Evolutionary conservation across 2,329 filamentous ascomycete species (phyloP), one percentile per base, ranked within the genome.

Genomic region (Scytalidium sp.): DNA sequence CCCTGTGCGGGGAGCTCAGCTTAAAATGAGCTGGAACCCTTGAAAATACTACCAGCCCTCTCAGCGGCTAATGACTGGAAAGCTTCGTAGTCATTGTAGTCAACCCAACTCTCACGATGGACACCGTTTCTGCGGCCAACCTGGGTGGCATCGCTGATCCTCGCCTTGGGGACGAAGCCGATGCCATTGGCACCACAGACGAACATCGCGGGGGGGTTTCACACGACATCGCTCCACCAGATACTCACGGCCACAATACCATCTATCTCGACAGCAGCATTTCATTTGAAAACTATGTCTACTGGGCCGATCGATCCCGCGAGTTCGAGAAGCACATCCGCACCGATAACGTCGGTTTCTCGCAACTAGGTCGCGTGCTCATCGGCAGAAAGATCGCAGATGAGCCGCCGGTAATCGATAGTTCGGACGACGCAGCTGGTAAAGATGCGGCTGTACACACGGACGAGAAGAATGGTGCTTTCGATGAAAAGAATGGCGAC

Each of bases 251-350:
- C 19, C 45, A 47, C 45, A 47, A 47, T 22, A 47, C 45, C 36
- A 47, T 47, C 19, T 47, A 47, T 19, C 45, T 47, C 45, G 45
- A 47, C 19, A 42, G 36, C 45, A 41, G 32, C 21, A 47, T 47
- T 32, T 41, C 46, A 15, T 52, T 49, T 23, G 50, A 53, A 22
- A 44, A 53, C 21, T 53, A 53, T 27, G 19, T 45, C 10, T 50
- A 50, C 41, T 53, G 43, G 29, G 51, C 51, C n/a, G 32, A 21
- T 9, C 45, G 45, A 13, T 41, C 40, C 15, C 44, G 51, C 13
- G 47, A 41, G 3, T 41, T 50, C 10, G 51, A 53, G 32, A 47
- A 41, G 23, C 45, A 47, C 21, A 47, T 47, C 19, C 45, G 32
- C 19, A 41, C 36, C 3, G 45, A 47, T 32, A 47, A 47, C 41